Base-by-base conservation (phyloP, 345 rosid genomes). In the Triadica sebifera region DNA sequence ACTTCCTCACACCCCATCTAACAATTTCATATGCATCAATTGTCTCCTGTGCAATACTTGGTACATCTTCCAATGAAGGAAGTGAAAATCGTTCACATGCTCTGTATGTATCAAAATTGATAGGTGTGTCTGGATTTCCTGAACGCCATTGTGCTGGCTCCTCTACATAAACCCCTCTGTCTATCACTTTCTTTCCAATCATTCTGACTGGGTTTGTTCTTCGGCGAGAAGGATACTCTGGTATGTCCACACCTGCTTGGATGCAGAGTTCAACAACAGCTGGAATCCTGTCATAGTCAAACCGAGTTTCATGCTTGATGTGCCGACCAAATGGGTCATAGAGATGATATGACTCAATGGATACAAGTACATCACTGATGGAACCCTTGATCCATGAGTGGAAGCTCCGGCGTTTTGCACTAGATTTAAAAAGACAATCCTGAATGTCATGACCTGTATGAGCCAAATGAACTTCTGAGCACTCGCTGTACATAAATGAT, bases 271-370 rank as follows among this genome's bases (percentile, higher is more conserved):
- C 98, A 67, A 92, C 92, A 69, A 94, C 73, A 10, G 94, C 93
- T 6, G 96, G 98, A 74, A 94, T 88, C 81, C 98, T 87, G 66
- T 90, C 97, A 39, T 85, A 89, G 70, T 92, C 90, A 75, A 94
- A 94, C 75, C 97, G 88, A 3, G 88, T 84, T 78, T 87, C 97
- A 1, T 92, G 97, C 78, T 78, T 87, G 77, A 92, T 78, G 5
- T 92, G 91, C 67, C 78, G 74, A 62, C 97, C 97, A 66, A 94
- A 94, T 72, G 97, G 97, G 68, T 94, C 97, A 85, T 75, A 90
- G 67, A 89, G 85, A 82, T 90, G 98, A 72, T 94, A 94, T 3
- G 96, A 88, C 74, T 94, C 98, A n/a, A 94, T 85, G 34, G 97
- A 92, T 65, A 92, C 22, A 41, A 92, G 89, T 67, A 92, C 50